Evolutionary conservation across 2,329 filamentous ascomycete species (phyloP).

Genomic region (Raffaelea albimanens): DNA sequence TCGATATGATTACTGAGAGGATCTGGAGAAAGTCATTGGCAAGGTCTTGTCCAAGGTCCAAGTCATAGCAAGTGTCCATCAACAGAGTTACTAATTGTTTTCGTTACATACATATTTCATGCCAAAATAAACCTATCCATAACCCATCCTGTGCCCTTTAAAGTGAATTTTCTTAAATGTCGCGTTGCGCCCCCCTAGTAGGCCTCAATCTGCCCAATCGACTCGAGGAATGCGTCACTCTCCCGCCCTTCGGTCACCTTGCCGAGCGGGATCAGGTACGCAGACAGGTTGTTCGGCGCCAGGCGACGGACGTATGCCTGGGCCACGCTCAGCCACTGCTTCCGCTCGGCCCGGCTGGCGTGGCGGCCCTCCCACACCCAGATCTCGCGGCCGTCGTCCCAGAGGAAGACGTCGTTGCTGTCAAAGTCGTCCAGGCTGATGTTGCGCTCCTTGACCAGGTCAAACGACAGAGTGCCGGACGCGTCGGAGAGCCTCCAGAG

Average conservation of each 20-base stretch:
- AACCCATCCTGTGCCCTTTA: too few relatives aligned
- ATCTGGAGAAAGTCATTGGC: too few relatives aligned
- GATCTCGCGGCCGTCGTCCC: conserved; percentile 46
- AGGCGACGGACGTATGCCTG: conserved; percentile 42
- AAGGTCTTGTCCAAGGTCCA: too few relatives aligned
- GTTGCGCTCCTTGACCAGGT: conserved; percentile 46
- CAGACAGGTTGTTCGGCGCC: conserved; percentile 4
- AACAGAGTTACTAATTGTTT: too few relatives aligned
- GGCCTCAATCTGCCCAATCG: neutral
- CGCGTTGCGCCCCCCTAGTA: too few relatives aligned
- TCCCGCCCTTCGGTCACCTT: conserved; percentile 50
- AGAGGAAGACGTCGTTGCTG: conserved; percentile 51
- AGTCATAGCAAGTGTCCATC: too few relatives aligned
- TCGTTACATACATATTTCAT: too few relatives aligned
- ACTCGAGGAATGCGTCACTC: conserved; percentile 38
- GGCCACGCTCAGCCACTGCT: conserved; percentile 50
- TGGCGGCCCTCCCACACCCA: conserved; percentile 59
- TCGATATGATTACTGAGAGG: too few relatives aligned
- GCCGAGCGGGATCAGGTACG: conserved; percentile 40
- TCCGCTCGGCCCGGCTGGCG: conserved; percentile 49
- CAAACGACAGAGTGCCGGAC: conserved; percentile 46
- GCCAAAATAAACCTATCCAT: too few relatives aligned
- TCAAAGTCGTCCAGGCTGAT: conserved; percentile 40
- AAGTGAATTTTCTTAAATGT: too few relatives aligned
- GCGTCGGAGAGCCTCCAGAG: conserved; percentile 57